Evolutionary conservation across 1,284 basidiomycete species (phyloP), one percentile per base, ranked within the genome.

Genomic region (Leccinum huronense): DNA sequence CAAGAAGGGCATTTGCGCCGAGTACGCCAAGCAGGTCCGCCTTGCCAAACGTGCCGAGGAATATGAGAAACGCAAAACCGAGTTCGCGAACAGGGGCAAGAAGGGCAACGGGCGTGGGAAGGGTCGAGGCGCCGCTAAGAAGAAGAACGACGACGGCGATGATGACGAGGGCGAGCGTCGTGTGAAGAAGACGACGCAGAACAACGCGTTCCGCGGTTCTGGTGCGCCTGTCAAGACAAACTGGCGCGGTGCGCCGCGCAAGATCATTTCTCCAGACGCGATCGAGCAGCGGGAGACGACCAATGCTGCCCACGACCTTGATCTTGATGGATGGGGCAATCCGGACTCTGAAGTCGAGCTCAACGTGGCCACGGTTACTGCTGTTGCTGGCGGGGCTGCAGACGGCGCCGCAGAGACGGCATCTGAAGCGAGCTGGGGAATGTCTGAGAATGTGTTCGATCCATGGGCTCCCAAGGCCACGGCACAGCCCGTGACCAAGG

Each of bases 1-100:
- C 66, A 81, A 77, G 70, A 81, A 80, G 69, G 80, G 79, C 36
- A 79, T 82, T 14, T 83, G 82, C 51, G 66, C 65, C 54, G 80
- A 78, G 68, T 77, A 79, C 66, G 73, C 76, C 23, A 73, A 66
- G 62, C 71, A 79, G 62, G 33, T 76, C 57, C 76, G 72, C 57
- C 69, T 75, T 40, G 48, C 67, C 58, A 76, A 79, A 68, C 70
- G 69, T 27, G 69, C 65, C 5, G 51, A 68, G 27, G 65, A 72
- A 51, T 66, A 14, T 16, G 70, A 69, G 60, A 45, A 69, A 34
- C 66, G 68, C 34, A 67, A 54, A 38, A 31, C 57, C 11, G 65
- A 75, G 54, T 36, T 16, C 30, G 60, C 60, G 61, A 69, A 69
- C 65, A 73, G 27, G 63, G 72, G 67, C 2, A 74, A 70, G 33